Percentiles rank a stretch among this genome's conserved stretches.
These are phyloP conservation scores for Tephrocybe sp. DNA, from an alignment of 768 basidiomycete species.

Conservation along the genomic window DNA sequence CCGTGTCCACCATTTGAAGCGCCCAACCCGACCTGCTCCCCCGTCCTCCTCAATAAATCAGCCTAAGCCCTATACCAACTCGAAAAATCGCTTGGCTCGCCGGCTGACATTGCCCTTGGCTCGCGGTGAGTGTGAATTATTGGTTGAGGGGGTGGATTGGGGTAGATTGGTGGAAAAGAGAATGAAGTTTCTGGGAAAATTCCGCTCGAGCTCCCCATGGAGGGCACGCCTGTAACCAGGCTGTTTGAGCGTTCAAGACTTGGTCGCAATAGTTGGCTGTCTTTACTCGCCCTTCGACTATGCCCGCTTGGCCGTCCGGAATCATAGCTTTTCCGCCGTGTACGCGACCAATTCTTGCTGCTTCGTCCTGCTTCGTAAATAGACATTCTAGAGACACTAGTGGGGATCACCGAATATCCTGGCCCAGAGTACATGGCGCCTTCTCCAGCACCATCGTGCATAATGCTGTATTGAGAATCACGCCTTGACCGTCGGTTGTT, in stretches of 20 bases:
- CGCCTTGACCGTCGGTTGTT: conserved; percentile 53
- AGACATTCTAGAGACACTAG: conserved; percentile 79
- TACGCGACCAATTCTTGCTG: conserved; percentile 51
- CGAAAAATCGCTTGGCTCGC: conserved; percentile 35
- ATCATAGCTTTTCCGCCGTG: conserved; percentile 51
- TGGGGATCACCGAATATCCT: conserved; percentile 66
- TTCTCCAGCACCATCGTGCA: conserved; percentile 57
- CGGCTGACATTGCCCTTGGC: not conserved
- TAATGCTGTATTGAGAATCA: conserved; percentile 62
- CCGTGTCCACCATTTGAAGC: too few species aligned
- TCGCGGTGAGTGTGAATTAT: not conserved
- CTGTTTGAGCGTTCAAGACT: conserved; percentile 33
- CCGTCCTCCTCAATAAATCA: conserved; percentile 37
- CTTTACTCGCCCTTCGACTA: conserved; percentile 43
- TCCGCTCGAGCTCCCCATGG: conserved; percentile 20
- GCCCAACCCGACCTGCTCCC: conserved; percentile 8
- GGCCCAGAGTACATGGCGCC: conserved; percentile 79
- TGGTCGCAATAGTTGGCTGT: conserved; percentile 41
- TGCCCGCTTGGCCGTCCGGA: conserved; percentile 32
- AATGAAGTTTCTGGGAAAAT: conserved; percentile 18
- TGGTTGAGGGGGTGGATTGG: conserved; percentile 9
- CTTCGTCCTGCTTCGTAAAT: conserved; percentile 53
- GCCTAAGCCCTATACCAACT: conserved; percentile 46
- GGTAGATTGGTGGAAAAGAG: conserved; percentile 22
- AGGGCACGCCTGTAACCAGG: conserved; percentile 24